A percentile compares a stretch with the other conserved stretches of the same genome.
These are phyloP conservation scores for Polyporus tsugae DNA, from an alignment of 1,284 basidiomycete genomes.

Conservation along the genomic window DNA sequence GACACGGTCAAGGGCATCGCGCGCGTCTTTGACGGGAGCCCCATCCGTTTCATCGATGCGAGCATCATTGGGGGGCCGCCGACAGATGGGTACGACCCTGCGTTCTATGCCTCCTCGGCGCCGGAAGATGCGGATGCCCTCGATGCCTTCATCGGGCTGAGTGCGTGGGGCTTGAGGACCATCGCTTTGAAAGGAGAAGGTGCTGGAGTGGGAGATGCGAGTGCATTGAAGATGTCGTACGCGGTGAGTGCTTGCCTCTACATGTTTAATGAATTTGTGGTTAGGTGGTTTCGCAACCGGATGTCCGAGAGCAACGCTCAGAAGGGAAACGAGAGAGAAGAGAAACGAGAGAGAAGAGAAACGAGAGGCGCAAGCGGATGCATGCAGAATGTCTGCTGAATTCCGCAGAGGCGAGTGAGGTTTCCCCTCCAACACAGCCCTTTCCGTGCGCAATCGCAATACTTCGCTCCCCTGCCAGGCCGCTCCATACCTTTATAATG, in stretches of 20 bases:
- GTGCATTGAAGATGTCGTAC: slow-evolving; percentile 71
- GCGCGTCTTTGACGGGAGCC: slow-evolving; percentile 49
- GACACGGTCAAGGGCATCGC: slow-evolving; percentile 58
- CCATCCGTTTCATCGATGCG: slow-evolving; percentile 61
- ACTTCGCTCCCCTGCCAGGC: too few relatives aligned
- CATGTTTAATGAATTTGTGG: not conserved
- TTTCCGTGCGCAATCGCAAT: too few relatives aligned
- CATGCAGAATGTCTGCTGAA: too few relatives aligned
- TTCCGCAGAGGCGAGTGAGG: too few relatives aligned
- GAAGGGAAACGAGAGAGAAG: too few relatives aligned
- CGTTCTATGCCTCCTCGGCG: slow-evolving; percentile 60
- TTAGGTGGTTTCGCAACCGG: not conserved
- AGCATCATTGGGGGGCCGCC: slow-evolving; percentile 67
- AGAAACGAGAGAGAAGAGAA: too few relatives aligned
- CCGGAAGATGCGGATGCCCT: slow-evolving; percentile 47
- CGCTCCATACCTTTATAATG: too few relatives aligned
- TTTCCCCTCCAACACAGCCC: too few relatives aligned
- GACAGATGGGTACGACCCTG: slow-evolving; percentile 55
- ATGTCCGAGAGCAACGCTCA: not conserved
- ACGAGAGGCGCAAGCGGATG: too few relatives aligned
- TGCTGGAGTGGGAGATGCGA: slow-evolving; percentile 62
- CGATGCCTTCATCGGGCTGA: slow-evolving; percentile 51
- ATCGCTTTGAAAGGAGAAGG: slow-evolving; percentile 55
- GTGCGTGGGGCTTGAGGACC: slow-evolving; percentile 55
- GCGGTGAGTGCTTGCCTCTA: slow-evolving; percentile 49